Base-by-base conservation (phyloP, 176 grass and related monocot genomes). In the Carex cristatella region DNA sequence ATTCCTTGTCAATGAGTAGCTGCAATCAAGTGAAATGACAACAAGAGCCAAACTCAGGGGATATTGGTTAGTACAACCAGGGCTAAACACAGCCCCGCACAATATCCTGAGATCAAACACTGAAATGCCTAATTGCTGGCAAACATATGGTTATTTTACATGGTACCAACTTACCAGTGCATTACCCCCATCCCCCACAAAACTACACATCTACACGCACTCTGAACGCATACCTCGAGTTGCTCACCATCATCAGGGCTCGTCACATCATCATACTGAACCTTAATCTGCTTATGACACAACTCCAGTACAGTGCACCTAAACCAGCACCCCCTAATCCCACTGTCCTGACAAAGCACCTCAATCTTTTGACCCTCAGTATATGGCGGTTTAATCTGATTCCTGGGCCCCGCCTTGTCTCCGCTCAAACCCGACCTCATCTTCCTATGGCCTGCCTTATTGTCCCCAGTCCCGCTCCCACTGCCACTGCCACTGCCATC, bases 241-340 rank as follows among this genome's bases (percentile, higher is more conserved):
- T 73, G 91, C 23, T 92, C 91, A 76, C 84, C 89, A 59, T 94
- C 93, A 65, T 99, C 97, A 84, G 87, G 91, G 90, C 93, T 88
- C 67, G 92, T 81, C 37, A 99, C 85, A 94, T 99, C 97, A 87
- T 94, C 90, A 37, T 99, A 99, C 66, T 84, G 87, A 84, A 99
- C 87, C 88, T 96, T 99, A 79, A 99, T 68, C 83, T 87, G 92
- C 71, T 94, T 96, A 92, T 91, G 51, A 74, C 88, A 95, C 72
- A 90, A 87, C 86, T 89, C 89, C 69, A 96, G 65, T 63, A 99
- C 87, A 46, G 89, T 92, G 87, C 97, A 99, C 86, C 83, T 95
- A 90, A 99, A 99, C 97, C 97, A 99, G 85, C 97, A 99, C 27
- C 97, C 97, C 59, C 94, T 91, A 84, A 99, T 95, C 73, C 97